Base-by-base conservation (phyloP, 2,329 filamentous ascomycete genomes). In the Paracoccidioides brasiliensis region DNA sequence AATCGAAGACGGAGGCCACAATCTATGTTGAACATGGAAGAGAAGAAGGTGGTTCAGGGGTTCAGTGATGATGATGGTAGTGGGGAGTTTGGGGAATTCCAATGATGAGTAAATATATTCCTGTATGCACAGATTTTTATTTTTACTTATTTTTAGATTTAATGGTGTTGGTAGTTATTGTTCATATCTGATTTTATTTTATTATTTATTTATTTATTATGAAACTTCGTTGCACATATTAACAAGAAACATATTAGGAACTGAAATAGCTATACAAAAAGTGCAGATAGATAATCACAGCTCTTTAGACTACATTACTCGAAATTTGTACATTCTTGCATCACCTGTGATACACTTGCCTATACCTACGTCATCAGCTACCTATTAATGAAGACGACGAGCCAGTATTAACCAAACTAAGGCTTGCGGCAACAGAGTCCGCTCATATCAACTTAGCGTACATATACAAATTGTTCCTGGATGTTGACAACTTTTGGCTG, bases 1-100 rank as follows among this genome's bases (percentile, higher is more conserved):
- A 76, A 80, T 71, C 75, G 80, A 54, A 77, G 82, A 69, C 78
- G 81, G 70, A 76, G 78, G 63, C 69, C 72, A 63, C 77, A 73
- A 60, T 69, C 75, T 68, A 77, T 74, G 64, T 73, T 72, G 63
- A 78, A 80, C 10, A 73, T 78, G 4, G 75, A 67, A 37, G 63
- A 64, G 48, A 62, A 63, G 54, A 63, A 62, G 32, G 71, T 70
- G 43, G 74, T 75, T 14, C 68, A 83, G 65, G 83, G 89, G 57
- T 65, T 91, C 60, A 88, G 88, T 64, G 88, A 94, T 67, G 89
- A 88, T 1, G 85, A 91, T 64, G 88, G 93, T 64, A 87, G 94
- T 66, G 89, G 88, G 1, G 85, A 91, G 66, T 90, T 90, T 78
- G 88, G 88, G 22, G 88, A 94, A 71, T 94, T 94, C 72, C 77